phyloP scores from a whole-genome alignment of 2,329 filamentous ascomycete species.

The Ceratocystis diversiconidia region DNA sequence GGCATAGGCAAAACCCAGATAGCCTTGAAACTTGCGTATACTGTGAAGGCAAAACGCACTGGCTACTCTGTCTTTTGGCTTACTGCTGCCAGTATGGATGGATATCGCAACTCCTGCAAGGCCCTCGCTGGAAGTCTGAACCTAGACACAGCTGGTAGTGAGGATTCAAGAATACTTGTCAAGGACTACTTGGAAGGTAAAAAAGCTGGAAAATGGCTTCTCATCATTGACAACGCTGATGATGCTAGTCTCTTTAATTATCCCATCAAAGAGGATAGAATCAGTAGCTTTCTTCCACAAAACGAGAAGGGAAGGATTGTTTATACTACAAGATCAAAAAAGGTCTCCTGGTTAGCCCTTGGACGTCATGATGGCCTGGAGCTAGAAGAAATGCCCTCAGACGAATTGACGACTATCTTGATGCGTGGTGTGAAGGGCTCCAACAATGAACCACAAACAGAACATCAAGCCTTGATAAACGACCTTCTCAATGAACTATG shows the following conservation, averaged over 20 bases:
- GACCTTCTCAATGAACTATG: background rate
- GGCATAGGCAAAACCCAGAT: background rate
- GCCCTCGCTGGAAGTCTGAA: background rate
- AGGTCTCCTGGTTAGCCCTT: background rate
- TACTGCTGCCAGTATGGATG: background rate
- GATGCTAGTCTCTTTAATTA: slow-evolving; percentile 8
- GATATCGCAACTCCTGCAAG: background rate
- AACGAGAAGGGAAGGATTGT: slow-evolving; percentile 12
- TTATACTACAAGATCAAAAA: slow-evolving; percentile 5
- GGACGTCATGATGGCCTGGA: no score
- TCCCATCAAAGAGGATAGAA: background rate
- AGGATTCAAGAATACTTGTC: slow-evolving; percentile 15
- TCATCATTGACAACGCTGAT: slow-evolving; percentile 22
- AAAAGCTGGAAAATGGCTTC: slow-evolving; percentile 21
- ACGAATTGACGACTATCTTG: background rate
- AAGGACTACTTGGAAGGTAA: slow-evolving; percentile 18
- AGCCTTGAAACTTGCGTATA: background rate
- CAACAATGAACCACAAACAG: no score
- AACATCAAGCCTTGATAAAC: background rate
- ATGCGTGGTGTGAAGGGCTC: no score
- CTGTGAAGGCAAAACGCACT: background rate
- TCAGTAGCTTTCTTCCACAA: slow-evolving; percentile 23
- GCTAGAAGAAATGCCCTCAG: background rate
- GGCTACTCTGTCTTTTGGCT: slow-evolving; percentile 1
- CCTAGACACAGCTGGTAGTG: background rate